A percentile compares a stretch with the other conserved stretches of the same genome.
Evolutionary conservation across 345 rosid genomes (phyloP).

Genomic region (Cardamine resedifolia): DNA sequence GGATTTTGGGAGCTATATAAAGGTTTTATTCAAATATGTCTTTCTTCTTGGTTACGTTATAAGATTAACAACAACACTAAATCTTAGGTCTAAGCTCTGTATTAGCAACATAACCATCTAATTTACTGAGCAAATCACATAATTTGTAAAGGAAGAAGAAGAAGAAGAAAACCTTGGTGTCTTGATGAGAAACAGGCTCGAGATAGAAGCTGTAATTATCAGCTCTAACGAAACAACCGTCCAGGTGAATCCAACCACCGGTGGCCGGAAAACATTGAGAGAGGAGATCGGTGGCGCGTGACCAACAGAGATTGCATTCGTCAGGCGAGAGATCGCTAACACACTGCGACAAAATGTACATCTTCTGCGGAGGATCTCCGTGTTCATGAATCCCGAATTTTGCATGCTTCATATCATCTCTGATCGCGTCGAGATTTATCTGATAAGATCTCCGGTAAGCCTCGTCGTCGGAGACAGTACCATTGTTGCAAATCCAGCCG

Average conservation of each 20-base stretch:
- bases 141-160: neutral
- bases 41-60: neutral
- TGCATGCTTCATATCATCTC: slow-evolving; percentile 28
- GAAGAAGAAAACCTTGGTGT: slow-evolving; percentile 38
- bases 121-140: no score
- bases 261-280: slow-evolving; percentile 42
- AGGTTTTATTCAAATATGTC: no score
- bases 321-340: slow-evolving; percentile 44
- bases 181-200: slow-evolving; percentile 33
- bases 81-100: neutral
- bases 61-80: neutral
- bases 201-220: slow-evolving; percentile 50
- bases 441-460: slow-evolving; percentile 35
- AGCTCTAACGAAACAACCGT: slow-evolving; percentile 50
- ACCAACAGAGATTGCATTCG: slow-evolving; percentile 46
- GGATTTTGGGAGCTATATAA: no score
- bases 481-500: slow-evolving; percentile 34
- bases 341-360: slow-evolving; percentile 47
- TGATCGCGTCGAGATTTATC: slow-evolving; percentile 26
- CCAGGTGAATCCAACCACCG: slow-evolving; percentile 52
- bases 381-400: slow-evolving; percentile 42
- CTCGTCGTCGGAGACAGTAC: slow-evolving; percentile 31
- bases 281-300: slow-evolving; percentile 38
- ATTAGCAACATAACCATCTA: no score
- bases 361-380: slow-evolving; percentile 44